A percentile compares a stretch with the other conserved stretches of the same genome.
These are phyloP conservation scores for Sergeia podlipaevii DNA, from an alignment of 208 protist genomes.

Conservation along the genomic window DNA sequence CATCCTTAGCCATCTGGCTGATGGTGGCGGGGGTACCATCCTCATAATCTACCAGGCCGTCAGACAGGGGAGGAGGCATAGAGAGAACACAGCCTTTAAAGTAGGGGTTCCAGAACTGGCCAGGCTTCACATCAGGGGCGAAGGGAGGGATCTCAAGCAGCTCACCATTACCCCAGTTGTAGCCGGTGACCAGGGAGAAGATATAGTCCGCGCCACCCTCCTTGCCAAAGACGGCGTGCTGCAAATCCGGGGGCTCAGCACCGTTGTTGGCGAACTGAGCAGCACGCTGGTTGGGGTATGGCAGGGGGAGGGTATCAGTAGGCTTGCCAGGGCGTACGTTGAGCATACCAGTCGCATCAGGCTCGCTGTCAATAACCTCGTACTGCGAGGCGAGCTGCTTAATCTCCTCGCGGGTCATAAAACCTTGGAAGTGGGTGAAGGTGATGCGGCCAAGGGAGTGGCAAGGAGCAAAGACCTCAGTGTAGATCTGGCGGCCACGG, in stretches of 20 bases:
- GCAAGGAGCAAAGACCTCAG: slow-evolving; percentile 97
- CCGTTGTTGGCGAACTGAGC: slow-evolving; percentile 96
- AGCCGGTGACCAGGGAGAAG: slow-evolving; percentile 98
- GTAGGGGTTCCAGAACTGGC: slow-evolving; percentile 98
- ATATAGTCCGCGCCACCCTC: slow-evolving; percentile 96
- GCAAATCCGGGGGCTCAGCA: slow-evolving; percentile 97
- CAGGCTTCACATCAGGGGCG: slow-evolving; percentile 79
- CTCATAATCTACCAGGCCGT: slow-evolving; percentile 96
- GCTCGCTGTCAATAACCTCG: slow-evolving; percentile 94
- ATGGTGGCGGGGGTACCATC: slow-evolving; percentile 96
- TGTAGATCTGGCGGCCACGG: slow-evolving; percentile 97
- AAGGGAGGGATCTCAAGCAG: slow-evolving; percentile 82
- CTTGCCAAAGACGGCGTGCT: slow-evolving; percentile 96
- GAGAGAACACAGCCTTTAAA: slow-evolving; percentile 97
- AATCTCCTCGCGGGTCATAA: slow-evolving; percentile 96
- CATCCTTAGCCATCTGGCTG: slow-evolving; percentile 98
- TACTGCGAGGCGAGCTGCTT: slow-evolving; percentile 92
- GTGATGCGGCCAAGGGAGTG: slow-evolving; percentile 95
- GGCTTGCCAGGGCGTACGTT: slow-evolving; percentile 96
- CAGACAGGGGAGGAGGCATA: slow-evolving; percentile 96
- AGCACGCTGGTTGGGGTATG: slow-evolving; percentile 97
- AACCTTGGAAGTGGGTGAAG: slow-evolving; percentile 97
- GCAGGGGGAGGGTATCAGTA: slow-evolving; percentile 95
- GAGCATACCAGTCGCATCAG: slow-evolving; percentile 95
- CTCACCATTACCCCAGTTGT: slow-evolving; percentile 94